phyloP scores from a whole-genome alignment of 2,329 filamentous ascomycete species.

The Aureobasidium melanogenum region DNA sequence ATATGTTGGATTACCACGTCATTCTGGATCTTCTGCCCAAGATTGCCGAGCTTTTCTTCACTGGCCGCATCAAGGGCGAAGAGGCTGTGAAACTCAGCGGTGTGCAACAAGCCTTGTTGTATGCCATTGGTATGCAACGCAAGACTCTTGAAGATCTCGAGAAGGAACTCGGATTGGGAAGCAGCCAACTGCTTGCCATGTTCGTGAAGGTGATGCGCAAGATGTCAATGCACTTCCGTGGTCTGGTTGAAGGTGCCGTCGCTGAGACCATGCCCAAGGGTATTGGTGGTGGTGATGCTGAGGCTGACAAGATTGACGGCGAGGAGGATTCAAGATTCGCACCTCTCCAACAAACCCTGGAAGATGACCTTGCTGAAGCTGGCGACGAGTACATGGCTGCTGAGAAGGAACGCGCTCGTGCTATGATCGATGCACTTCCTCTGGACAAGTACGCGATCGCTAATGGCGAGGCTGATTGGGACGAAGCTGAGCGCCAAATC shows the following conservation, averaged over 20 bases:
- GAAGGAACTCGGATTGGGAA: conserved; percentile 64
- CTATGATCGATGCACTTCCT: conserved; percentile 82
- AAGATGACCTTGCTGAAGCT: conserved; percentile 77
- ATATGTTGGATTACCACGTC: conserved; percentile 95
- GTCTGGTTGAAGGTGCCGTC: conserved; percentile 63
- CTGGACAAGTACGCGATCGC: conserved; percentile 59
- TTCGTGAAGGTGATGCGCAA: conserved; percentile 95
- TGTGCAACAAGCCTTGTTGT: conserved; percentile 77
- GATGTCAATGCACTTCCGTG: conserved; percentile 67
- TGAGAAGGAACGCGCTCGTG: conserved; percentile 70
- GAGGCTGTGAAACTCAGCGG: conserved; percentile 59
- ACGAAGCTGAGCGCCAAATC: conserved; percentile 66
- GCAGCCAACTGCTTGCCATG: conserved; percentile 82
- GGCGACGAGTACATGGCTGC: conserved; percentile 65
- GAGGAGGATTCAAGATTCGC: conserved; percentile 46
- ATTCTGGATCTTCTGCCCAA: conserved; percentile 85
- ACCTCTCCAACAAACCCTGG: conserved; percentile 60
- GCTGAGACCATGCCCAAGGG: conserved; percentile 34
- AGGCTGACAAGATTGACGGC: conserved; percentile 52
- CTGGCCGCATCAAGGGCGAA: conserved; percentile 51
- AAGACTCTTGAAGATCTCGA: conserved; percentile 78
- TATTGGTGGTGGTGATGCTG: conserved; percentile 47
- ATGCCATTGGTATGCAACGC: conserved; percentile 84
- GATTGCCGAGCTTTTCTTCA: conserved; percentile 78
- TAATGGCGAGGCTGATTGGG: conserved; percentile 44